Evolutionary conservation across 345 rosid genomes (phyloP), one percentile per base, ranked within the genome.

Genomic region (Conringia planisiliqua): DNA sequence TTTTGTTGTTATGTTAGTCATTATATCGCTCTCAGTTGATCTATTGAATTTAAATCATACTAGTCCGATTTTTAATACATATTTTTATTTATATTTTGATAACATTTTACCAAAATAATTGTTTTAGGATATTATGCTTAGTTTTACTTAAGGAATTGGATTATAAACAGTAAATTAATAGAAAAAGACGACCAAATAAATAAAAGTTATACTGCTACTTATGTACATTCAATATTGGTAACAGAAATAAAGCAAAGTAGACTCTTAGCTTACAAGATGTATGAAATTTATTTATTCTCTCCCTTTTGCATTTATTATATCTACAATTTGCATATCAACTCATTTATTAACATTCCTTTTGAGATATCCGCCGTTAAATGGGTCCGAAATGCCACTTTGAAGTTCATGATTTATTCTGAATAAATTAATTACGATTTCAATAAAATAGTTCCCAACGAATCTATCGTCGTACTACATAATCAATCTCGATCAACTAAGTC

Each of bases 311-410:
- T 68, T 68, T 51, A 61, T 60, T 75, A 62, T 44, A 70, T 44
- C 10, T 14, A 26, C 52, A 36, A 56, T 47, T 63, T 35, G 67
- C 63, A 70, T 70, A 70, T 64, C 43, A 76, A 42, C 59, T 20
- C 60, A 76, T 54, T 62, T 57, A 35, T 54, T 62, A 63, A 70
- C 66, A 70, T 70, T 70, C 80, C 66, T 62, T 76, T 76, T 76
- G 71, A 56, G 66, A 71, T 68, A 75, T 77, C 82, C 82, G 83
- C 88, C 85, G 88, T 76, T 82, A 62, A 73, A 81, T 83, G 90
- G 90, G 83, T 80, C 82, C 84, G 22, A 71, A 75, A 70, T 67
- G 72, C 66, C 54, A 42, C 68, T 56, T 77, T 46, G 61, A 70
- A 56, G 40, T 77, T 55, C 70, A 70, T 56, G n/a, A 62, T 33